Percentiles rank a stretch among this genome's conserved stretches.
Evolutionary conservation across 1,139 yeast genomes (phyloP).

Genomic region (Pneumocystis wakefieldiae): DNA sequence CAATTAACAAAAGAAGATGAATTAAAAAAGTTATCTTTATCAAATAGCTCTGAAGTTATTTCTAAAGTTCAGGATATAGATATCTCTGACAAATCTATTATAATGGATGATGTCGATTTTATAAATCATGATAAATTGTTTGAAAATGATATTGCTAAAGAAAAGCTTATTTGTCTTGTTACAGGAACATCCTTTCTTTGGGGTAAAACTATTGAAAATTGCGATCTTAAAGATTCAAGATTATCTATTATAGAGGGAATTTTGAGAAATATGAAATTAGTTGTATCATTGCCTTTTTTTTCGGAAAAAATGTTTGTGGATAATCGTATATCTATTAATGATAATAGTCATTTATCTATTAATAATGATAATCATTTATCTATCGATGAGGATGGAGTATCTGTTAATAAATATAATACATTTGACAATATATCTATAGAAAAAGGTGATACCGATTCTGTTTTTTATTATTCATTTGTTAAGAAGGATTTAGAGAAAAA

Average conservation of each 20-base stretch:
- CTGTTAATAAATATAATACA: neutral
- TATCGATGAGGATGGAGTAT: neutral
- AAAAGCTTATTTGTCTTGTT: neutral
- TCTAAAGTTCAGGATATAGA: neutral
- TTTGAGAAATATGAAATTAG: neutral
- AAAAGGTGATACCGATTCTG: neutral
- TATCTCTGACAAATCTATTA: neutral
- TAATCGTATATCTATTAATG: neutral
- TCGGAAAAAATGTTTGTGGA: neutral
- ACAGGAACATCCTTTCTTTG: neutral
- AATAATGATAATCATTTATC: neutral
- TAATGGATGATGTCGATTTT: neutral
- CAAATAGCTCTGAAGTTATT: neutral
- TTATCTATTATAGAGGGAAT: neutral
- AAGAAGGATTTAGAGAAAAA: neutral
- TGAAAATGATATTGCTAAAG: neutral
- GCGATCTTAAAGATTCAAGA: neutral
- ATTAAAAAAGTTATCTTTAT: neutral
- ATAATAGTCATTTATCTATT: neutral
- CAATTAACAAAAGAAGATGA: slow-evolving; percentile 2
- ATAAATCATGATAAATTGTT: neutral
- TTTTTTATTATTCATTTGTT: neutral
- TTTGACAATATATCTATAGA: neutral
- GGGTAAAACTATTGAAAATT: neutral
- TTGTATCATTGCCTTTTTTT: neutral